These are phyloP conservation scores for Neotropicomus parvogracilis DNA, from an alignment of 1,284 basidiomycete species.

Conservation along the genomic window DNA sequence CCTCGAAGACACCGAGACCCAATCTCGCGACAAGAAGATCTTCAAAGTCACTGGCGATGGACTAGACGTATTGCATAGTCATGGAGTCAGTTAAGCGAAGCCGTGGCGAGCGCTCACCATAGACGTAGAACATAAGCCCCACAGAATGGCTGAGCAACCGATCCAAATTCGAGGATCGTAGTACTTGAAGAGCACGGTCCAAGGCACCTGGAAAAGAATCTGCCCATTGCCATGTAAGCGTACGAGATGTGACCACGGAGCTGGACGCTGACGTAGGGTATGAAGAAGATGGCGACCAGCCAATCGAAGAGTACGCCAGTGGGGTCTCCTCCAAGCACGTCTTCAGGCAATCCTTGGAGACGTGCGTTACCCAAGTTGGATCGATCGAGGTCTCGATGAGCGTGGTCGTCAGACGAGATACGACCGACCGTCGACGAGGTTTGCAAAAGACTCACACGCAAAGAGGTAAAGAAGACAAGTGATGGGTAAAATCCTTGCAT, in stretches of 20 bases:
- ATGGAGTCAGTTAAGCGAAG: neutral
- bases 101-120: slow-evolving; percentile 45
- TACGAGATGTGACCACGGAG: neutral
- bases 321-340: slow-evolving; percentile 62
- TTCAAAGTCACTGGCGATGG: slow-evolving; percentile 54
- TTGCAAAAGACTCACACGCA: slow-evolving; percentile 51
- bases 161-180: slow-evolving; percentile 65
- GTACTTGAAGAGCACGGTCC: slow-evolving; percentile 62
- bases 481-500: slow-evolving; percentile 65
- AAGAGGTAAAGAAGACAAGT: slow-evolving; percentile 70
- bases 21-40: slow-evolving; percentile 58
- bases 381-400: slow-evolving; percentile 58
- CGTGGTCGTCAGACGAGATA: slow-evolving; percentile 1
- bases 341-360: slow-evolving; percentile 62
- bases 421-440: neutral
- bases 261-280: slow-evolving; percentile 59
- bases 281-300: slow-evolving; percentile 72
- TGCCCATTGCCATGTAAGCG: slow-evolving; percentile 26
- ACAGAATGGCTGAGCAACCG: slow-evolving; percentile 60
- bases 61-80: slow-evolving; percentile 35
- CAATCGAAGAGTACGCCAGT: slow-evolving; percentile 67
- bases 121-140: slow-evolving; percentile 66
- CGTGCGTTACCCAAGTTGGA: slow-evolving; percentile 76
- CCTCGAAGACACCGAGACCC: slow-evolving; percentile 66
- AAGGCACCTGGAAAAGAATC: slow-evolving; percentile 72